Evolutionary conservation across 805 yeast genomes (phyloP).

Genomic region (Torulaspora maleeae): DNA sequence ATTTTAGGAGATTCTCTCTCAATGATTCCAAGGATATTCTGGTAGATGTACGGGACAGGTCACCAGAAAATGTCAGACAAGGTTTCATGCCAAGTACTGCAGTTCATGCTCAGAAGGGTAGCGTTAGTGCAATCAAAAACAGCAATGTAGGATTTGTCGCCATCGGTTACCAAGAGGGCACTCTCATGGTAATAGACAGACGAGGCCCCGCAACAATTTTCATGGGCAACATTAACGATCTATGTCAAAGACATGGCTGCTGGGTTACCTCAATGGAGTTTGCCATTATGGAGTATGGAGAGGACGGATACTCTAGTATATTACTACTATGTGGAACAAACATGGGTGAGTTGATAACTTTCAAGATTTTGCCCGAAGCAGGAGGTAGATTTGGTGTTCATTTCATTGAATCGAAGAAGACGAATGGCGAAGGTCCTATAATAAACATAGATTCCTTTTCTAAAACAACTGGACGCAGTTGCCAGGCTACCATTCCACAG

Average conservation of each 20-base stretch:
- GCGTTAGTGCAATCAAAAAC: conserved; percentile 56
- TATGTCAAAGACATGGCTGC: conserved; percentile 25
- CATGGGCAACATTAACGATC: conserved; percentile 33
- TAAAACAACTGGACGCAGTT: conserved; percentile 54
- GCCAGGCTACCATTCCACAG: conserved; percentile 53
- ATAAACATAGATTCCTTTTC: conserved; percentile 55
- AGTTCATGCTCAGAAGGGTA: conserved; percentile 42
- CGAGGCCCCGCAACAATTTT: conserved; percentile 68
- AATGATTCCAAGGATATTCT: conserved; percentile 27
- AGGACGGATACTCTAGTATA: conserved; percentile 63
- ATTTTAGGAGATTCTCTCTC: conserved; percentile 32
- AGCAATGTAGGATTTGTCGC: conserved; percentile 79
- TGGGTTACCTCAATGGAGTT: conserved; percentile 61
- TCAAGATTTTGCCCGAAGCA: conserved; percentile 56
- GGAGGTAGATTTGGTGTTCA: conserved; percentile 56
- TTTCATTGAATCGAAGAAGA: conserved; percentile 43
- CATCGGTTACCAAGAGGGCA: conserved; percentile 68
- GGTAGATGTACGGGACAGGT: conserved; percentile 48
- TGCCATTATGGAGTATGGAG: conserved; percentile 59
- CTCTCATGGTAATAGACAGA: conserved; percentile 65
- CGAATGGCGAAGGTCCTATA: conserved; percentile 47
- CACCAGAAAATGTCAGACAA: conserved; percentile 45
- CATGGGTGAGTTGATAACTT: conserved; percentile 61
- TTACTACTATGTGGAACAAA: conserved; percentile 68
- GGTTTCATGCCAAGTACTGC: conserved; percentile 56